Evolutionary conservation across 371 early-diverging fungal species (phyloP).

Genomic region (Umbelopsis sp.): DNA sequence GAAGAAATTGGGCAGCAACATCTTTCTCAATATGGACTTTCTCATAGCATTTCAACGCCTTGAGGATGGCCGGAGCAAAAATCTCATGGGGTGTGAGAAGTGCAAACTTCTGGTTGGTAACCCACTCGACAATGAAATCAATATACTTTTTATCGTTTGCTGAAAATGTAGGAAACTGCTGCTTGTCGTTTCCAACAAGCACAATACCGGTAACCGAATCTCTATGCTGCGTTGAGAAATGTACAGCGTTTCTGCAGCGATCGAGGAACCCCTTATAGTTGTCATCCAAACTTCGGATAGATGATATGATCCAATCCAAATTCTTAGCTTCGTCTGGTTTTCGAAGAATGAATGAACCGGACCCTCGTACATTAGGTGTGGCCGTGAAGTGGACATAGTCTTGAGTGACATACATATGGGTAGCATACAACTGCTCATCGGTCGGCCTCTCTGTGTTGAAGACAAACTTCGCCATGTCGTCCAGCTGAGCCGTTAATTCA

Average conservation of each 20-base stretch:
- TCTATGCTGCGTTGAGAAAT: slow-evolving; percentile 41
- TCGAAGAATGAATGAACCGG: slow-evolving; percentile 59
- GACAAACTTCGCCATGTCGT: slow-evolving; percentile 42
- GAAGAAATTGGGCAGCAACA: slow-evolving; percentile 66
- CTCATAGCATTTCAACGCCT: slow-evolving; percentile 64
- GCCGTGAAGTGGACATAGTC: slow-evolving; percentile 57
- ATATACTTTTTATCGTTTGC: slow-evolving; percentile 61
- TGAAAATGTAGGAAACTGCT: slow-evolving; percentile 36
- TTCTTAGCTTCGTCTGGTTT: slow-evolving; percentile 42
- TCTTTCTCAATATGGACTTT: slow-evolving; percentile 45
- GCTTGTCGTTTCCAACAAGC: slow-evolving; percentile 21
- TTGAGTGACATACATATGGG: slow-evolving; percentile 59
- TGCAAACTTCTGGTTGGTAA: slow-evolving; percentile 45
- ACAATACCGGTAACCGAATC: slow-evolving; percentile 28
- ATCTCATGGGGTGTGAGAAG: slow-evolving; percentile 48
- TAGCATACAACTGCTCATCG: slow-evolving; percentile 53
- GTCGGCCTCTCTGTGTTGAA: slow-evolving; percentile 34
- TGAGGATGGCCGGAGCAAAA: slow-evolving; percentile 61
- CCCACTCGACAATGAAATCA: slow-evolving; percentile 61
- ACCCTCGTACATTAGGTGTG: slow-evolving; percentile 39
- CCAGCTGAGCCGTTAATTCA: slow-evolving; percentile 26
- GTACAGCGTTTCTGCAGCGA: slow-evolving; percentile 46
- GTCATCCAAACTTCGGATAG: slow-evolving; percentile 52
- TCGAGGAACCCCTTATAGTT: slow-evolving; percentile 49
- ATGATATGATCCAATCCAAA: slow-evolving; percentile 49